Evolutionary conservation across 345 rosid species (phyloP).

Genomic region (Syzygium jambos): DNA sequence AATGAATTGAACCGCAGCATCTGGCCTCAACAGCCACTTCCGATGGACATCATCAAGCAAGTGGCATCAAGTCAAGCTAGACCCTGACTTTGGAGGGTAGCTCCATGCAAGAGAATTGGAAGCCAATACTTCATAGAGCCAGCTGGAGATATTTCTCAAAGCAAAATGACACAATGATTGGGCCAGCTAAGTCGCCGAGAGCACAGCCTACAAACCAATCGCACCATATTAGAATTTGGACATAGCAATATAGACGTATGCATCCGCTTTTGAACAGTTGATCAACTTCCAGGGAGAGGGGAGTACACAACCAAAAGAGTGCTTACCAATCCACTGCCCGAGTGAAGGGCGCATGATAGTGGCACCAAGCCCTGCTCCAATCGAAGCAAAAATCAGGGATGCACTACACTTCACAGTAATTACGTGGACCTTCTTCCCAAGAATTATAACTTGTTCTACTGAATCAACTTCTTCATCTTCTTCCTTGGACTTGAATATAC

Average conservation of each 20-base stretch:
- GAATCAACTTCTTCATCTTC: slow-evolving; percentile 26
- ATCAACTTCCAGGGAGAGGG: neutral
- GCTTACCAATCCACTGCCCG: slow-evolving; percentile 96
- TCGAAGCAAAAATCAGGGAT: slow-evolving; percentile 77
- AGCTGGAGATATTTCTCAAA: slow-evolving; percentile 41
- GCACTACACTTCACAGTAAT: slow-evolving; percentile 65
- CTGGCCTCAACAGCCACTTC: neutral
- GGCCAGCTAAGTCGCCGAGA: slow-evolving; percentile 82
- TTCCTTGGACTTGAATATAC: slow-evolving; percentile 22
- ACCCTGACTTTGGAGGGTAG: neutral
- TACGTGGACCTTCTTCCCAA: slow-evolving; percentile 65
- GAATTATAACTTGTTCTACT: slow-evolving; percentile 42
- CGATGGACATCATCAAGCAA: neutral
- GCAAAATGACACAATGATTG: slow-evolving; percentile 50
- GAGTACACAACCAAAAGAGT: neutral
- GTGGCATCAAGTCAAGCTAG: neutral
- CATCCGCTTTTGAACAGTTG: neutral
- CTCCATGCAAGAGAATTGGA: neutral
- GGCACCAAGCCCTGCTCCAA: slow-evolving; percentile 91
- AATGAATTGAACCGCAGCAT: neutral
- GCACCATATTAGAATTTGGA: neutral
- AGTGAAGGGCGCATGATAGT: slow-evolving; percentile 58
- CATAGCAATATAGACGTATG: neutral
- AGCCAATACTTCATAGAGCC: neutral
- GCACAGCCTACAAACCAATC: slow-evolving; percentile 52